Evolutionary conservation across 768 basidiomycete genomes (phyloP), one percentile per base, ranked within the genome.

Genomic region (Mycena galopus): DNA sequence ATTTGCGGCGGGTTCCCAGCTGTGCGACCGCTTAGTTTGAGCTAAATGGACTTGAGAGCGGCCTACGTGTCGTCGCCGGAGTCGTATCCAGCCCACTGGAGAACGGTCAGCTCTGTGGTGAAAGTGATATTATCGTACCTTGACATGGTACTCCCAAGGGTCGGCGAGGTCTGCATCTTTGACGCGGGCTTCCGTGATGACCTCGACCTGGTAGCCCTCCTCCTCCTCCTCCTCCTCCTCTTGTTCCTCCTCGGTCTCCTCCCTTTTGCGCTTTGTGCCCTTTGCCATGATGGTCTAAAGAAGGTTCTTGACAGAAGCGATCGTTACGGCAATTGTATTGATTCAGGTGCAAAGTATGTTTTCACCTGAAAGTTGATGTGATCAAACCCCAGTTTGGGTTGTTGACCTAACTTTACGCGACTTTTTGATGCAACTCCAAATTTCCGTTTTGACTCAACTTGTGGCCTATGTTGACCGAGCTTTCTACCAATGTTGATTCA

Each of bases 21-120:
- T 50, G 25, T 32, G 37, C 32, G 14, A 21, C 73, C n/a, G 47
- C 32, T 51, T 35, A 51, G 53, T 44, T 53, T 2, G 85, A 86
- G 81, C 85, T 59, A 86, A 81, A 3, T 82, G 79, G 7, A 79
- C 82, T 1, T 83, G 81, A 58, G 67, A 76, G 70, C 88, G 87
- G 80, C 86, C 87, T 88, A 89, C 89, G 82, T 86, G 67, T 88
- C 83, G 0, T 82, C 81, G 8, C 81, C 83, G 3, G 85, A 84
- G 58, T 67, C 79, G 69, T 89, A 89, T 16, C 84, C 85, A 1
- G 80, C 86, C 88, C 88, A 89, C 89, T 89, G 87, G 37, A 42
- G 7, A n/a, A 67, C n/a, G 25, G 27, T 65, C 25, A 71, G 33
- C 16, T 4, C 51, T 0, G 27, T 30, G 29, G 4, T 16, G 4